Conservation (phyloP, 176 grass and related monocot species). For the Aegilops sharonensis region DNA sequence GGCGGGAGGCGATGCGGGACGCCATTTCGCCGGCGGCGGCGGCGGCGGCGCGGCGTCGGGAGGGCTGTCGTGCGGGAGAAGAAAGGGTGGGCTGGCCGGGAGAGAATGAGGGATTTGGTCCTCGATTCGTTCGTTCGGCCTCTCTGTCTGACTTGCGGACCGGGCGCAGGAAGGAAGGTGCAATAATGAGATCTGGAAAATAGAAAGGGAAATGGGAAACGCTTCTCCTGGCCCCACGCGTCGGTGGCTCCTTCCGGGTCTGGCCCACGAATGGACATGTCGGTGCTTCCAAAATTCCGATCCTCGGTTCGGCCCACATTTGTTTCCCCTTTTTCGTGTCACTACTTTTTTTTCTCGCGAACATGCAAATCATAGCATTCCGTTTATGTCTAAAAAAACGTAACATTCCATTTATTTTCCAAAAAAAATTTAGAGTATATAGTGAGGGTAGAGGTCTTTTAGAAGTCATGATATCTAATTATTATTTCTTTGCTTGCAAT, state of each 20-base stretch:
- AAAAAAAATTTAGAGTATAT: too few relatives aligned
- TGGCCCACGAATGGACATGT: background rate
- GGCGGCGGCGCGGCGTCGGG: background rate
- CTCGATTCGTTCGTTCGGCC: background rate
- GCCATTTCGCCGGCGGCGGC: conserved; percentile 11
- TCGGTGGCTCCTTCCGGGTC: background rate
- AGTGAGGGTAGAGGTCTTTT: too few relatives aligned
- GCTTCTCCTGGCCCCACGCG: background rate
- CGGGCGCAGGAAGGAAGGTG: background rate
- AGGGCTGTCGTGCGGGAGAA: conserved; percentile 7
- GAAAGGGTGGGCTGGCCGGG: background rate
- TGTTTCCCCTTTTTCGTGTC: too few relatives aligned
- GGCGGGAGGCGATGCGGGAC: conserved; percentile 20
- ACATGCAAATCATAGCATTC: too few relatives aligned
- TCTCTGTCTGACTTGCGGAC: background rate
- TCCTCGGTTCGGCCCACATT: too few relatives aligned
- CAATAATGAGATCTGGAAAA: background rate
- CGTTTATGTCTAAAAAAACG: too few relatives aligned
- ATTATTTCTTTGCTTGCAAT: too few relatives aligned
- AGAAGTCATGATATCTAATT: too few relatives aligned
- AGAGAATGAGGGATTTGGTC: conserved; percentile 2
- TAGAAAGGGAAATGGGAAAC: background rate
- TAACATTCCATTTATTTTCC: too few relatives aligned
- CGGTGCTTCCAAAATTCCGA: background rate
- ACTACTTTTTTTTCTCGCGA: too few relatives aligned